These are phyloP conservation scores for Boletus austroedulis DNA, from an alignment of 1,284 basidiomycete species.

Conservation along the genomic window DNA sequence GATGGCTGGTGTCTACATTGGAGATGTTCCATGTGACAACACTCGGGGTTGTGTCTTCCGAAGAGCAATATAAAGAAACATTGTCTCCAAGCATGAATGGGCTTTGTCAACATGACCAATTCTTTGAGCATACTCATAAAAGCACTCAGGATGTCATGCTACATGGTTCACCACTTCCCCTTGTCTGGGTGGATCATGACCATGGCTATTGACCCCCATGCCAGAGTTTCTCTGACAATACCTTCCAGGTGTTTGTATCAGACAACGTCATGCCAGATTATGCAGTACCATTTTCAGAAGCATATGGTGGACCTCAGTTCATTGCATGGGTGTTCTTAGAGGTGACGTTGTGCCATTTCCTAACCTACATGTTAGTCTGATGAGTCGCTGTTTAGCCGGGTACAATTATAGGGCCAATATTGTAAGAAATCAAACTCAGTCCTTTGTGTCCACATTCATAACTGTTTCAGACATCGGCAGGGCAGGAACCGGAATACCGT, in stretches of 20 bases:
- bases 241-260: constrained; percentile 24
- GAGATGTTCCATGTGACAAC: no score
- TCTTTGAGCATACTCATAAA: constrained; percentile 4
- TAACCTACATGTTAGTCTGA: background rate
- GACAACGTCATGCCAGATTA: constrained; percentile 33
- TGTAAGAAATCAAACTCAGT: constrained; percentile 17
- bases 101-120: constrained; percentile 1
- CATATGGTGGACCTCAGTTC: constrained; percentile 30
- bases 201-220: background rate
- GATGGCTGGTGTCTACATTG: no score
- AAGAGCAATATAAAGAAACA: background rate
- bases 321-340: constrained; percentile 29
- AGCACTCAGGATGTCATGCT: constrained; percentile 13
- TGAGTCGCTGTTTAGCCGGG: background rate
- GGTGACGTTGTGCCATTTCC: constrained; percentile 6
- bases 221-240: background rate
- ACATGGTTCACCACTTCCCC: constrained; percentile 27
- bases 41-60: no score
- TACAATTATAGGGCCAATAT: constrained; percentile 23
- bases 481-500: constrained; percentile 30
- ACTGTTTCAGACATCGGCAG: constrained; percentile 25
- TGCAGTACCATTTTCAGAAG: constrained; percentile 29
- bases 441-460: background rate
- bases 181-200: constrained; percentile 23
- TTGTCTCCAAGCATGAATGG: background rate